Evolutionary conservation across 768 basidiomycete species (phyloP), one percentile per base, ranked within the genome.

Genomic region (Xanthoconium purpureum): DNA sequence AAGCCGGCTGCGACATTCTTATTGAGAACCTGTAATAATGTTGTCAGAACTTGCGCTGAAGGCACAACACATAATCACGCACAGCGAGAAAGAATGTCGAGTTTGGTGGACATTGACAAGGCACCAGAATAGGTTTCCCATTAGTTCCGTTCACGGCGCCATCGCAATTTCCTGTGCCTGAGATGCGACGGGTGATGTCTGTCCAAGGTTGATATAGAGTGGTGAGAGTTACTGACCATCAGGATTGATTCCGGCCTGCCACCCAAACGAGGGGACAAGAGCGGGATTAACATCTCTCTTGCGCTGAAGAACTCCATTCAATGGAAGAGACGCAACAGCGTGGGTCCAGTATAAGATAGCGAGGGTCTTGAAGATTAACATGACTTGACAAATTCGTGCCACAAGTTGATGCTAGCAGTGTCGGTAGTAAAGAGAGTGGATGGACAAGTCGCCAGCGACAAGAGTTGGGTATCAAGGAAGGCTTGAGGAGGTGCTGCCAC

Each of bases 91-190:
- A 88, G 30, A 66, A 68, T 13, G 68, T 65, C 56, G 79, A 77
- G 55, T 77, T 72, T 1, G 87, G 87, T 33, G 87, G 87, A 69
- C 86, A 89, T 35, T 71, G 63, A 65, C 85, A 88, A 3, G 87
- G 87, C 18, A 89, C 77, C 68, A 81, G 80, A 63, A 88, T 76
- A 10, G 79, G 76, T 30, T 76, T 69, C 3, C 85, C 85, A 33
- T 80, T 74, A 9, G 82, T 73, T 24, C 83, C 84, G 4, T 78
- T 77, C 36, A 83, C 77, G 2, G 79, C 78, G 7, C 87, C 87
- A 56, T 88, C 84, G 56, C 88, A 88, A 58, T 88, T 80, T n/a
- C 85, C 87, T 7, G 83, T 84, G 15, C 87, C 75, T 71, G 47
- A 39, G 43, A 51, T 20, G 14, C 4, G 51, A 29, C 12, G 9